These are phyloP conservation scores for Geosmithia putterillii DNA, from an alignment of 2,329 filamentous ascomycete species.

Conservation along the genomic window DNA sequence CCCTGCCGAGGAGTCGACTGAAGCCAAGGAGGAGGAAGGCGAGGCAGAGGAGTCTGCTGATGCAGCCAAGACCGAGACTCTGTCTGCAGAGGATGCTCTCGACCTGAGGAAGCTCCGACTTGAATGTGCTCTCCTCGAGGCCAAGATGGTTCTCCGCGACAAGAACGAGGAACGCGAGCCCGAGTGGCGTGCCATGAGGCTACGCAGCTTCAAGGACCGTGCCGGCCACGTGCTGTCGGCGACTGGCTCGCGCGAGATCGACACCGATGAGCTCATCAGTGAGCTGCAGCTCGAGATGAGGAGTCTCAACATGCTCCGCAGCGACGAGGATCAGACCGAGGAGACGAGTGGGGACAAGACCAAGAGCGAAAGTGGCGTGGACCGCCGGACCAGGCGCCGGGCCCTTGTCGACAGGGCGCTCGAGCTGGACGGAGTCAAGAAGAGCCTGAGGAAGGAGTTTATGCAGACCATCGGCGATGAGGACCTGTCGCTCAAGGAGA, in stretches of 20 bases:
- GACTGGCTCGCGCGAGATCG: conserved; percentile 8
- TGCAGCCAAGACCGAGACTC: neutral
- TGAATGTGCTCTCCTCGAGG: conserved; percentile 1
- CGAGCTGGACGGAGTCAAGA: neutral
- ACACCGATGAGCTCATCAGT: conserved; percentile 14
- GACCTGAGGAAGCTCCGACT: neutral
- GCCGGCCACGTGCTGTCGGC: neutral
- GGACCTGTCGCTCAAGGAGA: conserved; percentile 33
- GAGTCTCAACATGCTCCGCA: conserved; percentile 17
- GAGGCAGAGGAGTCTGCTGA: conserved; percentile 6
- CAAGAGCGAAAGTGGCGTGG: neutral
- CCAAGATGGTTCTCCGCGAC: conserved; percentile 2
- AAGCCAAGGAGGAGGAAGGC: conserved; percentile 11
- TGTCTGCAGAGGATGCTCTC: neutral
- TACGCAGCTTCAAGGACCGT: conserved; percentile 1
- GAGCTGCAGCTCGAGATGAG: conserved; percentile 19
- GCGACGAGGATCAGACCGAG: conserved; percentile 11
- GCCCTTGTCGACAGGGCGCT: conserved; percentile 1
- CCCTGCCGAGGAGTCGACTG: neutral
- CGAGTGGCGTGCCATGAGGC: neutral
- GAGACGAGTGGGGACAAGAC: conserved; percentile 1
- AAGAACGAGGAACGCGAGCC: conserved; percentile 1
- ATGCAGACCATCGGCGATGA: conserved; percentile 18
- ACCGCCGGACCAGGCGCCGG: neutral
- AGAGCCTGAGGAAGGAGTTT: neutral